Evolutionary conservation across 345 rosid genomes (phyloP).

Genomic region (Moringa oleifera): DNA sequence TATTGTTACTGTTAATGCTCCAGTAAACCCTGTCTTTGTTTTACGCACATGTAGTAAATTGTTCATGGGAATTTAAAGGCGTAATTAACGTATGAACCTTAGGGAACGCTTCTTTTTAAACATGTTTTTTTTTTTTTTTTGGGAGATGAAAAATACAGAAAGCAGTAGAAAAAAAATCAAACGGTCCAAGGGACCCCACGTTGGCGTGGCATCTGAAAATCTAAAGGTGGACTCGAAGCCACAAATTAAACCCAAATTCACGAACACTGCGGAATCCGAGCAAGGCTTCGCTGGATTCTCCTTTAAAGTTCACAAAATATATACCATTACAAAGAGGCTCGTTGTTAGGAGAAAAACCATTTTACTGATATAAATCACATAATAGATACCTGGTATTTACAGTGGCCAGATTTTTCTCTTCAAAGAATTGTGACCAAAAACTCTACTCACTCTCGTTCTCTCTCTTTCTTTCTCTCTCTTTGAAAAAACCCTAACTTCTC

Average conservation of each 20-base stretch:
- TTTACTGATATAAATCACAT: not conserved
- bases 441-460: not conserved
- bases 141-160: not conserved
- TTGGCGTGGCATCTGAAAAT: conserved; percentile 16
- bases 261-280: conserved; percentile 34
- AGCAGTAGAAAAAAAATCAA: conserved; percentile 8
- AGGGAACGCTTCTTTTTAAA: no score
- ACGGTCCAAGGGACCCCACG: conserved; percentile 9
- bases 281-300: conserved; percentile 27
- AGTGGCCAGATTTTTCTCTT: not conserved
- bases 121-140: no score
- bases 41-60: no score
- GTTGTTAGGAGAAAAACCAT: not conserved
- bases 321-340: not conserved
- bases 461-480: not conserved
- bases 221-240: conserved; percentile 30
- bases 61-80: no score
- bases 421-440: conserved; percentile 2
- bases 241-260: conserved; percentile 24
- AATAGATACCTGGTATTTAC: not conserved
- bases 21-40: no score
- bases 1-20: no score
- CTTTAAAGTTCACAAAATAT: conserved; percentile 13
- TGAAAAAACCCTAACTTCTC: conserved; percentile 22
- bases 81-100: no score